A percentile compares a stretch with the other conserved stretches of the same genome.
Conservation (phyloP, 805 yeast genomes). For the Sporopachydermia lactativora region DNA sequence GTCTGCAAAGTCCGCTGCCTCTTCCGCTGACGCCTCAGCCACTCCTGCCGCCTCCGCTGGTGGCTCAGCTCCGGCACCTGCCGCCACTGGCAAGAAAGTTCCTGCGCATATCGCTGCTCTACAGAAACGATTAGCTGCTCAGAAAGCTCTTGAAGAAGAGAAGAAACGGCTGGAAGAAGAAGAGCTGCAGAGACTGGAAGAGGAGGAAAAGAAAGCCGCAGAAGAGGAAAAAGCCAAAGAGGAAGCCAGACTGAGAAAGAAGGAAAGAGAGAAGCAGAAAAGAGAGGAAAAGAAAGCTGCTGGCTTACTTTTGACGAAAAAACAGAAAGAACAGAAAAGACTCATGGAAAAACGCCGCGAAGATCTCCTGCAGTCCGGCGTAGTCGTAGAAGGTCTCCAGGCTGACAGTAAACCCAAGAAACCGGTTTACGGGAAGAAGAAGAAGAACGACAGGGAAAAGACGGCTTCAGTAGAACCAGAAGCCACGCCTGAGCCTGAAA, state of each 20-base stretch:
- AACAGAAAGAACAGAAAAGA: constrained; percentile 88
- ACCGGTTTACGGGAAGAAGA: constrained; percentile 59
- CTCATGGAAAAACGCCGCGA: constrained; percentile 80
- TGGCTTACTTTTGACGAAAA: constrained; percentile 87
- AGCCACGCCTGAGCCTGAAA: constrained; percentile 11
- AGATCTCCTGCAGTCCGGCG: constrained; percentile 61
- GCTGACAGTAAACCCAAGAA: constrained; percentile 41
- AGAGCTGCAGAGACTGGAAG: constrained; percentile 33
- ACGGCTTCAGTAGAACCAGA: constrained; percentile 11
- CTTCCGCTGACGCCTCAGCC: constrained; percentile 43
- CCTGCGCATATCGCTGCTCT: constrained; percentile 89
- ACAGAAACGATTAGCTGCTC: constrained; percentile 76
- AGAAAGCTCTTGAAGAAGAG: constrained; percentile 75
- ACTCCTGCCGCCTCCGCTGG: constrained; percentile 25
- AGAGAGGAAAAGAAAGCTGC: constrained; percentile 90
- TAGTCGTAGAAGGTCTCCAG: constrained; percentile 62
- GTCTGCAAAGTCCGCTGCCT: constrained; percentile 63
- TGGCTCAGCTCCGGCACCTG: constrained; percentile 18
- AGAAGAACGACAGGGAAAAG: constrained; percentile 29
- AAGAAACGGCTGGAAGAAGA: constrained; percentile 44
- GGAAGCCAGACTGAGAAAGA: constrained; percentile 35
- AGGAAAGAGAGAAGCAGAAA: constrained; percentile 76
- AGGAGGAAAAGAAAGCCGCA: constrained; percentile 21
- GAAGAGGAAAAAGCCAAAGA: constrained; percentile 43
- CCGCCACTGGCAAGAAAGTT: constrained; percentile 49